phyloP scores from a whole-genome alignment of 805 yeast species.

The Myxozyma monticola region DNA sequence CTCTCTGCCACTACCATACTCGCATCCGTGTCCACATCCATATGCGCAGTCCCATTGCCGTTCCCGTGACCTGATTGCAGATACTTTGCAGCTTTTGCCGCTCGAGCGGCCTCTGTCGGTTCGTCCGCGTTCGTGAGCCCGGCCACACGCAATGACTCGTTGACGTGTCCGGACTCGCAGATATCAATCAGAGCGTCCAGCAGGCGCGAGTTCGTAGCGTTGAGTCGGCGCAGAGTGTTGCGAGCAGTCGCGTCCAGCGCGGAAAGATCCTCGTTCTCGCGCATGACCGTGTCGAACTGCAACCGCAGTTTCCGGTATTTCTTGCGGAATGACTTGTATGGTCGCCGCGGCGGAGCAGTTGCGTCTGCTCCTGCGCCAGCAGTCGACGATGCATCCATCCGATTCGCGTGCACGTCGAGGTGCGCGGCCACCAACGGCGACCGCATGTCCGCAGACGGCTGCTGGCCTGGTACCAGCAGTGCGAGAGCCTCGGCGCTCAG shows the following conservation, averaged over 20 bases:
- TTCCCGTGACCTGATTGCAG: too few relatives aligned
- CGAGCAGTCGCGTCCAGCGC: conserved; percentile 19
- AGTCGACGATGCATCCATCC: too few relatives aligned
- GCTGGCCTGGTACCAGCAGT: too few relatives aligned
- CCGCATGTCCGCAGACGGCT: too few relatives aligned
- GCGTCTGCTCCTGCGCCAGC: background rate
- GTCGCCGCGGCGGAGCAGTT: conserved; percentile 10
- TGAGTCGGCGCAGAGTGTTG: conserved; percentile 19
- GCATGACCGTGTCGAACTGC: conserved; percentile 22
- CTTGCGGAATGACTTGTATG: conserved; percentile 29
- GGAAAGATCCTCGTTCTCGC: conserved; percentile 19
- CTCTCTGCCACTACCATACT: too few relatives aligned
- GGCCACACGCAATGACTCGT: conserved; percentile 1
- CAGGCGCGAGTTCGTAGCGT: conserved; percentile 23
- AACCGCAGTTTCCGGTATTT: conserved; percentile 27
- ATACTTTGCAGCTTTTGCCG: background rate
- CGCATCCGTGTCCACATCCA: too few relatives aligned
- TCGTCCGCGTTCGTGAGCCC: conserved; percentile 7
- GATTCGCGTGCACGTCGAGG: conserved; percentile 11
- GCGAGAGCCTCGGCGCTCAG: too few relatives aligned
- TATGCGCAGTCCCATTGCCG: too few relatives aligned
- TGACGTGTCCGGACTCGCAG: conserved; percentile 20
- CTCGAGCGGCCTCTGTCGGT: background rate
- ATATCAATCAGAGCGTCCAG: conserved; percentile 26
- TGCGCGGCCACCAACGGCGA: conserved; percentile 15